Evolutionary conservation across 768 basidiomycete genomes (phyloP).

Genomic region (Dioszegia hungarica): DNA sequence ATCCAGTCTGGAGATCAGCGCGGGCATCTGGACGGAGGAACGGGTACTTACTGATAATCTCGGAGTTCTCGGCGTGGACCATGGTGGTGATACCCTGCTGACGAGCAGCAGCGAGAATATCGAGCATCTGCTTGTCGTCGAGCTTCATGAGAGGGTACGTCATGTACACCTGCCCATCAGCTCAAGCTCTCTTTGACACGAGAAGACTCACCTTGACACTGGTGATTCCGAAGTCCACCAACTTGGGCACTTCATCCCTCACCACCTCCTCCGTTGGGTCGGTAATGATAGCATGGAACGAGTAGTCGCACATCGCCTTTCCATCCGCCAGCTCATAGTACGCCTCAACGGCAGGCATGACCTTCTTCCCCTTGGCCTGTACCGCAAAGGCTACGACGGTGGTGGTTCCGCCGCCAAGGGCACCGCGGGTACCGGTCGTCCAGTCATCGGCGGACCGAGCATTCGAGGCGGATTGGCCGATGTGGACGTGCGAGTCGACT

Average conservation of each 20-base stretch:
- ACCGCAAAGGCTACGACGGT: constrained; percentile 51
- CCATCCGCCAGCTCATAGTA: constrained; percentile 46
- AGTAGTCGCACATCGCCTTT: constrained; percentile 46
- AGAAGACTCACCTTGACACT: constrained; percentile 47
- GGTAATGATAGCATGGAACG: constrained; percentile 49
- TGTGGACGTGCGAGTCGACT: constrained; percentile 50
- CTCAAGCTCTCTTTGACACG: neutral
- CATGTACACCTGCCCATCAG: constrained; percentile 41
- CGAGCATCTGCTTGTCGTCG: constrained; percentile 46
- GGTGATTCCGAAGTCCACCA: constrained; percentile 49
- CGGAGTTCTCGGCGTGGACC: constrained; percentile 48
- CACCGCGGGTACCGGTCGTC: constrained; percentile 46
- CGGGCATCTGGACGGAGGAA: no score
- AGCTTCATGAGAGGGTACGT: constrained; percentile 49
- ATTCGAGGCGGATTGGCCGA: constrained; percentile 43
- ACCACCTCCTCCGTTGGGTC: constrained; percentile 47
- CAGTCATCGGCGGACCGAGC: constrained; percentile 45
- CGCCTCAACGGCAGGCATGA: constrained; percentile 44
- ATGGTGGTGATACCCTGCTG: constrained; percentile 42
- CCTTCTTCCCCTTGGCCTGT: constrained; percentile 30
- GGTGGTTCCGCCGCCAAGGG: constrained; percentile 47
- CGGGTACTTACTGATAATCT: no score
- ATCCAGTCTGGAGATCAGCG: no score
- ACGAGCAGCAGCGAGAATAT: constrained; percentile 45
- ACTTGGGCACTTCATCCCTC: constrained; percentile 45